These are phyloP conservation scores for Arachnopeziza araneosa DNA, from an alignment of 2,329 filamentous ascomycete species.

Conservation along the genomic window DNA sequence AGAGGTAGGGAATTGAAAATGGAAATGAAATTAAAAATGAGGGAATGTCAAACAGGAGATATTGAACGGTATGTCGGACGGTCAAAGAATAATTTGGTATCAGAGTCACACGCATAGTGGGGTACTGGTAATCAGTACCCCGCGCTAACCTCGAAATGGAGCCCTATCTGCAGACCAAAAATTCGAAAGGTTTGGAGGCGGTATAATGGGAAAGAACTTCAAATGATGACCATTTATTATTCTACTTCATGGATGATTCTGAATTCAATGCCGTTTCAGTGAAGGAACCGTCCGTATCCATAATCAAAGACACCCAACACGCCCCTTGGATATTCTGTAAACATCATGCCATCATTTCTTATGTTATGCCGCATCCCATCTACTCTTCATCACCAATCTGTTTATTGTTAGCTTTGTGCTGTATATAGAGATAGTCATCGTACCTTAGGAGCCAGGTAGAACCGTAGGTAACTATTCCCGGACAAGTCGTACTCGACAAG, in stretches of 20 bases:
- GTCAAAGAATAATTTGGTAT: background rate
- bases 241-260: constrained; percentile 12
- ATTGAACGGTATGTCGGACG: background rate
- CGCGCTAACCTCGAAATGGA: constrained; percentile 12
- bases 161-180: constrained; percentile 1
- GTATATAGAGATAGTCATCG: background rate
- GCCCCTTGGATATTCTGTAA: constrained; percentile 26
- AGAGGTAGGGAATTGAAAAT: background rate
- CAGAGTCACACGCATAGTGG: constrained; percentile 4
- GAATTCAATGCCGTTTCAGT: background rate
- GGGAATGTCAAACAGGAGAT: background rate
- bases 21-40: too few relatives aligned
- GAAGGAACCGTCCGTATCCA: constrained; percentile 24
- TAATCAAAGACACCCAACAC: constrained; percentile 26
- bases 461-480: constrained; percentile 84
- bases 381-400: constrained; percentile 68
- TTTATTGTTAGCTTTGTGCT: constrained; percentile 15
- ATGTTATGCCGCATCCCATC: constrained; percentile 17
- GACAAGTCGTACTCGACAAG: constrained; percentile 84
- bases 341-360: constrained; percentile 25
- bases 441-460: constrained; percentile 98
- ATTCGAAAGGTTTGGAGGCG: background rate
- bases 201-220: background rate
- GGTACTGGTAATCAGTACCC: constrained; percentile 4
- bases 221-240: constrained; percentile 8